These are phyloP conservation scores for Sophora flavescens DNA, from an alignment of 306 rosid genomes.

Conservation along the genomic window DNA sequence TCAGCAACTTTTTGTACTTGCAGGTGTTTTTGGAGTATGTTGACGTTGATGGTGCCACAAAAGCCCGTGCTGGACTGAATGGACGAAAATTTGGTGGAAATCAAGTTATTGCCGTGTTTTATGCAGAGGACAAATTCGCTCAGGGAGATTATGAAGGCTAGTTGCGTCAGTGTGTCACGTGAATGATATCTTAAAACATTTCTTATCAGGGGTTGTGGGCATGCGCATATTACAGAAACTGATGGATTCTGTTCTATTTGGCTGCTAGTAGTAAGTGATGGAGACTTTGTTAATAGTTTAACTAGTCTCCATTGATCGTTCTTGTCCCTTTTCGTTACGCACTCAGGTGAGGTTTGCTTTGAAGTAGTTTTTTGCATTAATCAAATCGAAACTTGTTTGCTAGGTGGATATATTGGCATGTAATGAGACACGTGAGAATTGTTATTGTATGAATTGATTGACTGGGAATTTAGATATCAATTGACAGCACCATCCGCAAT, in stretches of 20 bases:
- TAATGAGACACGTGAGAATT: no score
- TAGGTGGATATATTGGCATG: not conserved
- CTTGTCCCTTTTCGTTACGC: not conserved
- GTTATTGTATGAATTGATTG: no score
- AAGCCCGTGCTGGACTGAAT: conserved; percentile 87
- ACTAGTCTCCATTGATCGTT: not conserved
- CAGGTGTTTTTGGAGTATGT: conserved; percentile 96
- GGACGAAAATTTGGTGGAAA: conserved; percentile 91
- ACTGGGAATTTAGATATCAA: no score
- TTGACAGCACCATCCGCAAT: no score
- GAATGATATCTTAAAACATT: conserved; percentile 37
- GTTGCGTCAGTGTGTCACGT: not conserved
- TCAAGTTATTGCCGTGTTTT: conserved; percentile 81
- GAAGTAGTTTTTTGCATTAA: not conserved
- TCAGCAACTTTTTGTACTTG: not conserved
- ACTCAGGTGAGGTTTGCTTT: conserved; percentile 23
- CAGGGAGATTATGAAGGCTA: conserved; percentile 86
- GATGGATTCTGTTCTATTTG: conserved; percentile 11
- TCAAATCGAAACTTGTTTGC: not conserved
- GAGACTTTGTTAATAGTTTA: conserved; percentile 40
- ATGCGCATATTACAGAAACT: conserved; percentile 28
- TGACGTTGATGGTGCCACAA: conserved; percentile 80
- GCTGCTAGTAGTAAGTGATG: conserved; percentile 18
- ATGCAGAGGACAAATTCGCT: conserved; percentile 83
- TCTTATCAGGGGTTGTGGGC: conserved; percentile 43